These are phyloP conservation scores for Ceratocystis alfenasii DNA, from an alignment of 2,329 filamentous ascomycete species.

Conservation along the genomic window DNA sequence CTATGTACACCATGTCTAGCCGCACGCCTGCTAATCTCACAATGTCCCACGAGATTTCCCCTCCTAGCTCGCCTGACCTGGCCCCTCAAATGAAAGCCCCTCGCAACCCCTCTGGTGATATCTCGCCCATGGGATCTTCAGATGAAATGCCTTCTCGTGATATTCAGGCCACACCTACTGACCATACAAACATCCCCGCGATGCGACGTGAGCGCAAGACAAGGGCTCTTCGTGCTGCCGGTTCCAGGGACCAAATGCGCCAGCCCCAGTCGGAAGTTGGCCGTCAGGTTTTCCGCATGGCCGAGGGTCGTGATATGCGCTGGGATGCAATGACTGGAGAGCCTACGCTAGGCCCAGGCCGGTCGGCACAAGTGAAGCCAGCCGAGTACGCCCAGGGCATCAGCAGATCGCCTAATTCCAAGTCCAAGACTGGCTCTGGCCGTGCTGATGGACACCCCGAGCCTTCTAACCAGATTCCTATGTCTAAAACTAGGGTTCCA, in stretches of 20 bases:
- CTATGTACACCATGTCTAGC: slow-evolving; percentile 11
- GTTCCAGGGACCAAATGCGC: slow-evolving; percentile 30
- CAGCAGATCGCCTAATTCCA: slow-evolving; percentile 23
- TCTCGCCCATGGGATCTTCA: slow-evolving; percentile 43
- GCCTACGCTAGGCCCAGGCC: slow-evolving; percentile 46
- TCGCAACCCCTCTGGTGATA: slow-evolving; percentile 27
- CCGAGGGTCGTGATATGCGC: slow-evolving; percentile 32
- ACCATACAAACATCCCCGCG: slow-evolving; percentile 36
- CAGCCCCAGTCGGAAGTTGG: slow-evolving; percentile 12
- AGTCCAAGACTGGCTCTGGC: not conserved
- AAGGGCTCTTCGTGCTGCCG: slow-evolving; percentile 31
- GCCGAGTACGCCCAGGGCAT: slow-evolving; percentile 35
- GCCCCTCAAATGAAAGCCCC: not conserved
- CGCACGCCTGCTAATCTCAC: not conserved
- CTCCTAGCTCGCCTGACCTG: slow-evolving; percentile 45
- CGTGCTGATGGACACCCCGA: not conserved
- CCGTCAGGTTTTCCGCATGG: slow-evolving; percentile 22
- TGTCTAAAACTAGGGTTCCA: not conserved
- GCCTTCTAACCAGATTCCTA: not conserved
- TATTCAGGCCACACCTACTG: slow-evolving; percentile 11
- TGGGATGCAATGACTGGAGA: slow-evolving; percentile 60
- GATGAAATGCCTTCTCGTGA: slow-evolving; percentile 29
- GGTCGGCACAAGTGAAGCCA: slow-evolving; percentile 45
- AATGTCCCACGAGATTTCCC: slow-evolving; percentile 36
- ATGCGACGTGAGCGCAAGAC: slow-evolving; percentile 36